Evolutionary conservation across 106 monocot genomes (phyloP), one percentile per base, ranked within the genome.

Genomic region (Acanthochlamys bracteata): DNA sequence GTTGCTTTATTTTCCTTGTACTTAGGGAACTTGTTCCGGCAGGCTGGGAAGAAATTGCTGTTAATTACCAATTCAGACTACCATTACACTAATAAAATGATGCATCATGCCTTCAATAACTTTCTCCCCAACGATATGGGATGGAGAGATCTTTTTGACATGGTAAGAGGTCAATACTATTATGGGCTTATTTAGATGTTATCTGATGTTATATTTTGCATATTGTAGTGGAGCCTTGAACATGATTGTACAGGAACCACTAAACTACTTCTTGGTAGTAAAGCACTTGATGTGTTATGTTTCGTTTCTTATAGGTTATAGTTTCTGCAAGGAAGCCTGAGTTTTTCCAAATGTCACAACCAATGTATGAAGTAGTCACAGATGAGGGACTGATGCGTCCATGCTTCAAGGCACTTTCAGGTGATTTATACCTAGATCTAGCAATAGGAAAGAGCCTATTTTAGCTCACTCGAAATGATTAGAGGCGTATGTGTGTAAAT

Each of bases 321-420:
- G 90, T 95, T 19, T 95, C 95, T 64, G 90, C 95, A n/a, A 90
- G 95, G 64, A 95, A 95, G 67, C 95, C 95, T 45, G 95, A 95
- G 64, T 95, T 95, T 79, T 95, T 95, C 59, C 95, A 95, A 76
- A 82, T 87, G 77, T 63, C 89, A 64, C 76, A 95, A 63, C 95
- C 95, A 2, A 67, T 95, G 46, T 90, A 95, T 71, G 95, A 95
- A 58, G 78, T 95, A 42, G 89, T 95, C 41, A 95, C 95, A 43
- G 55, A 56, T 66, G 95, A 95, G 41, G 95, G 95, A 57, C 77
- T 95, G 65, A 87, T 95, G 95, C 82, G 90, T 19, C 95, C 95
- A 25, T 87, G 86, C 69, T 90, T 87, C 55, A 86, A 84, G 71
- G 82, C 84, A 61, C 58, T 56, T 56, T 76, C 95, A 77, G 95